A percentile compares a stretch with the other conserved stretches of the same genome.
Evolutionary conservation across 768 basidiomycete genomes (phyloP).

Genomic region (Imleria badia): DNA sequence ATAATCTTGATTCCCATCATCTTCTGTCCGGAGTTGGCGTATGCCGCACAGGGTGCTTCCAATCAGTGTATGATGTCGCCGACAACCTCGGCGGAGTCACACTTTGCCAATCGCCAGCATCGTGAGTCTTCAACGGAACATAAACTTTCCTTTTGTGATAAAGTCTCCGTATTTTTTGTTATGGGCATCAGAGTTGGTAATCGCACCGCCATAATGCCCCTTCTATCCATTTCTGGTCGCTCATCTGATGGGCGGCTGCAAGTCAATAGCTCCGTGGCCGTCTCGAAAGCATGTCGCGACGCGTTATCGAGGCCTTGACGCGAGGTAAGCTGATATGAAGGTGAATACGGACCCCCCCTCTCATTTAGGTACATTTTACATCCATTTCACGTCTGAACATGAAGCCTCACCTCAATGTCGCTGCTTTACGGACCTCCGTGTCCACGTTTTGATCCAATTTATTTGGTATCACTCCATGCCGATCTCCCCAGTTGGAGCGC

Average conservation of each 20-base stretch:
- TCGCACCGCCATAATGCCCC: background rate
- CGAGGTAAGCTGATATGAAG: background rate
- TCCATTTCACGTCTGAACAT: background rate
- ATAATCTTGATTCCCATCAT: background rate
- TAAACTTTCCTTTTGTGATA: background rate
- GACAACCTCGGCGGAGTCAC: conserved; percentile 6
- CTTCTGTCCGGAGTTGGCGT: background rate
- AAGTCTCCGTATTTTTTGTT: background rate
- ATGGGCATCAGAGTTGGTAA: background rate
- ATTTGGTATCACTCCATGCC: background rate
- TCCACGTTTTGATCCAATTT: background rate
- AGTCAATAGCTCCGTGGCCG: background rate
- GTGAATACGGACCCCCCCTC: background rate
- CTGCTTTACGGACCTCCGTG: background rate
- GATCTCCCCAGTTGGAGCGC: background rate
- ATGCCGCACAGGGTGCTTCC: background rate
- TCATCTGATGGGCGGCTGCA: background rate
- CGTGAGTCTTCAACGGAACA: background rate
- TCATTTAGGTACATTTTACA: background rate
- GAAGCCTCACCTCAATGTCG: background rate
- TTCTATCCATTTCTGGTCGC: background rate
- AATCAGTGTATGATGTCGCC: background rate
- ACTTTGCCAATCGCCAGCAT: conserved; percentile 1
- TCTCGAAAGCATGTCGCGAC: background rate
- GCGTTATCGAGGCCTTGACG: background rate